These are phyloP conservation scores for Fusarium sororula DNA, from an alignment of 2,329 filamentous ascomycete genomes.

Conservation along the genomic window DNA sequence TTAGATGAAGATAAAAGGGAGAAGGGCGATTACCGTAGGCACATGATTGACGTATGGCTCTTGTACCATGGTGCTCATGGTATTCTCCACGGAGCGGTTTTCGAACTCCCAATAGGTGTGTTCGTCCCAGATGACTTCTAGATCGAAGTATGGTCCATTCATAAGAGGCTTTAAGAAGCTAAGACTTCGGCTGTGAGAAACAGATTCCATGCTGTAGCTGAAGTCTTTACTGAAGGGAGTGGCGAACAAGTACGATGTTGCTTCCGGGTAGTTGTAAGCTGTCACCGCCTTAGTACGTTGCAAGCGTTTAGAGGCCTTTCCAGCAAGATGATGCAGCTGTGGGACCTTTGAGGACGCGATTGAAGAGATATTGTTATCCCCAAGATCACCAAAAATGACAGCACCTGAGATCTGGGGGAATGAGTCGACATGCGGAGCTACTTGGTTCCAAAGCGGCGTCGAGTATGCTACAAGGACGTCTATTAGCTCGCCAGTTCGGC, in stretches of 20 bases:
- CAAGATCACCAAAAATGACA: background rate
- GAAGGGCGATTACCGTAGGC: constrained; percentile 62
- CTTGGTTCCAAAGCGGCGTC: constrained; percentile 31
- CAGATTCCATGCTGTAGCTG: constrained; percentile 61
- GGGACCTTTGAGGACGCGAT: background rate
- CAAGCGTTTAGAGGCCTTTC: constrained; percentile 39
- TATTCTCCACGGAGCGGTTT: constrained; percentile 73
- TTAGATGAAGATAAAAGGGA: accelerated
- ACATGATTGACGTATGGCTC: constrained; percentile 84
- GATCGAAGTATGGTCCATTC: constrained; percentile 74
- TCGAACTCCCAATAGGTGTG: constrained; percentile 78
- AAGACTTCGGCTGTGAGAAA: constrained; percentile 73
- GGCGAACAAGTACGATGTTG: constrained; percentile 47
- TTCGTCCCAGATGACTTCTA: constrained; percentile 82
- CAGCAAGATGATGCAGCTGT: background rate
- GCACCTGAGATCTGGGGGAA: background rate
- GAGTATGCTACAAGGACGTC: constrained; percentile 3
- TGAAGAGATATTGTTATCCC: background rate
- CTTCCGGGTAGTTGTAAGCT: background rate
- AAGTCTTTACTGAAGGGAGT: constrained; percentile 61
- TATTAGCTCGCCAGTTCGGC: background rate
- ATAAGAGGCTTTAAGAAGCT: constrained; percentile 71
- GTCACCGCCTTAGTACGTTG: background rate
- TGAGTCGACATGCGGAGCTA: background rate
- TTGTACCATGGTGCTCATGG: constrained; percentile 82